Evolutionary conservation across 2,329 filamentous ascomycete genomes (phyloP).

Genomic region (Cercospora canescens): DNA sequence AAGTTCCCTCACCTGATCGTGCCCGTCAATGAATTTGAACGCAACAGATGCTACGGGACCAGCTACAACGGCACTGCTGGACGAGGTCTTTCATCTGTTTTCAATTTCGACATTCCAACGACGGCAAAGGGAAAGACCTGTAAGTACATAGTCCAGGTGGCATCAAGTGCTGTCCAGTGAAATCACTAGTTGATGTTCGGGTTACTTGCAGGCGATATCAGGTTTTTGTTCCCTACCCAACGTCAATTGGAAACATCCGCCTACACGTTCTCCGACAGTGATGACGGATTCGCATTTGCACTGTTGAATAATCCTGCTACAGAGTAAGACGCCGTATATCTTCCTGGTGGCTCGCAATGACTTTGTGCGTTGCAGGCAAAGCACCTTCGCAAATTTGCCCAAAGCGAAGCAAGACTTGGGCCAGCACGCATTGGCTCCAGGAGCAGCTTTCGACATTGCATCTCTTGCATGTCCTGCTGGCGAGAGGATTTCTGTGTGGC

Average conservation of each 20-base stretch:
- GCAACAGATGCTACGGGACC: conserved; percentile 55
- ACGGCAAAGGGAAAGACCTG: conserved; percentile 53
- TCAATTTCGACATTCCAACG: conserved; percentile 67
- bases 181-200: background rate
- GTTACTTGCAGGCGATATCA: conserved; percentile 43
- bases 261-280: conserved; percentile 47
- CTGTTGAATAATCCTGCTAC: conserved; percentile 50
- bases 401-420: conserved; percentile 15
- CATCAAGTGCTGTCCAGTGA: conserved; percentile 42
- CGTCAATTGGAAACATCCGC: conserved; percentile 60
- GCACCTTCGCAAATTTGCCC: conserved; percentile 51
- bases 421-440: conserved; percentile 14
- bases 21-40: conserved; percentile 57
- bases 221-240: conserved; percentile 64
- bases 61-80: conserved; percentile 59
- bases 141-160: background rate
- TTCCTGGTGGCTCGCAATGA: background rate
- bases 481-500: conserved; percentile 15
- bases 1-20: conserved; percentile 63
- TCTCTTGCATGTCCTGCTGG: conserved; percentile 22
- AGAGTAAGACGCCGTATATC: conserved; percentile 14
- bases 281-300: conserved; percentile 23
- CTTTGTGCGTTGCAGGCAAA: conserved; percentile 33
- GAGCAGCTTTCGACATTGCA: conserved; percentile 21
- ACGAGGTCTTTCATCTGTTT: conserved; percentile 57